Conservation (phyloP, 805 yeast species). For the Wickerhamomyces sydowiorum region DNA sequence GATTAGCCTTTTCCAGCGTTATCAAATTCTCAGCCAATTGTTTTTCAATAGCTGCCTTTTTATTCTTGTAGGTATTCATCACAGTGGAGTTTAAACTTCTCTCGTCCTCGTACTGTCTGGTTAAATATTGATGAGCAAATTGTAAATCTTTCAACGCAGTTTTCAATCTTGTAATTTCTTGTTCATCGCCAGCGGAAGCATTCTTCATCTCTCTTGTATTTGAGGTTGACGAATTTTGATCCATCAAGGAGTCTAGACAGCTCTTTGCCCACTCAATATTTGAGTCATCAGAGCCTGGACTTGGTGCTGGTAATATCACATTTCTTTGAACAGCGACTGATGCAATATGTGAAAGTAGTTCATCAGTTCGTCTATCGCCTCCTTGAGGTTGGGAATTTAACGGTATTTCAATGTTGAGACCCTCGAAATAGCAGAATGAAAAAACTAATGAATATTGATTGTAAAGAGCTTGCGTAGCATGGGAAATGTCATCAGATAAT, state of each 20-base stretch:
- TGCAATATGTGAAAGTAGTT: slow-evolving; percentile 20
- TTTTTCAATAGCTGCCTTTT: slow-evolving; percentile 45
- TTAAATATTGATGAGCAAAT: slow-evolving; percentile 63
- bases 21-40: slow-evolving; percentile 36
- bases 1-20: slow-evolving; percentile 31
- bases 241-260: slow-evolving; percentile 16
- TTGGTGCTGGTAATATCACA: slow-evolving; percentile 16
- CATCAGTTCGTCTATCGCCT: slow-evolving; percentile 15
- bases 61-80: slow-evolving; percentile 48
- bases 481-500: background rate
- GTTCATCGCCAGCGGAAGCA: slow-evolving; percentile 3
- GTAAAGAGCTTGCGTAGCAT: background rate
- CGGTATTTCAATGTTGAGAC: slow-evolving; percentile 4
- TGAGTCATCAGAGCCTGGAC: slow-evolving; percentile 4
- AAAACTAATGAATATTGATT: slow-evolving; percentile 16
- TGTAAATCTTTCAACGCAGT: slow-evolving; percentile 66
- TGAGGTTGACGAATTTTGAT: background rate
- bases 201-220: background rate
- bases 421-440: slow-evolving; percentile 18
- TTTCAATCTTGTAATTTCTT: slow-evolving; percentile 27
- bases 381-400: background rate
- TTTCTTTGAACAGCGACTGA: slow-evolving; percentile 21
- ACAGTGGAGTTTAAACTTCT: slow-evolving; percentile 47
- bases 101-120: slow-evolving; percentile 64
- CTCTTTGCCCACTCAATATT: slow-evolving; percentile 20